Conservation (phyloP, 441 rosid species). For the Codiaeum variegatum region DNA sequence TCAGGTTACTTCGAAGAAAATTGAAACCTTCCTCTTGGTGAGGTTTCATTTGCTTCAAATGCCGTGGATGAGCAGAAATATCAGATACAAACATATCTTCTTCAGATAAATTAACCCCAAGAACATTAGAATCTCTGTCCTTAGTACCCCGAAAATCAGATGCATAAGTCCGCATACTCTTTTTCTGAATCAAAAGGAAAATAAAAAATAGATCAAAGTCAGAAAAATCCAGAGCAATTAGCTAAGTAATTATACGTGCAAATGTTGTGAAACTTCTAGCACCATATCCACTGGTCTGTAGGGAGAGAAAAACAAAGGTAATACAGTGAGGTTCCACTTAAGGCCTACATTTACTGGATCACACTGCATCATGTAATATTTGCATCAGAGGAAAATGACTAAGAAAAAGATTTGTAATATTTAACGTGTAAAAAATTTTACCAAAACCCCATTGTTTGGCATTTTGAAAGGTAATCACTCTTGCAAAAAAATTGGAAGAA, state of each 20-base stretch:
- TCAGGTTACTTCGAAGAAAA: slow-evolving; percentile 67
- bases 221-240: background rate
- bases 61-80: slow-evolving; percentile 79
- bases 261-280: background rate
- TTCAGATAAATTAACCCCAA: slow-evolving; percentile 35
- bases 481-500: background rate
- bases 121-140: slow-evolving; percentile 35
- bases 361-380: background rate
- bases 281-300: background rate
- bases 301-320: background rate
- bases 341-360: background rate
- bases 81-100: slow-evolving; percentile 44
- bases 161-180: slow-evolving; percentile 41
- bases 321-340: background rate
- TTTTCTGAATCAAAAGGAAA: slow-evolving; percentile 44
- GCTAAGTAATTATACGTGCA: background rate
- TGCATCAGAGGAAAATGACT: slow-evolving; percentile 1
- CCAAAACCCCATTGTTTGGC: background rate
- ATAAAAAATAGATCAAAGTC: background rate
- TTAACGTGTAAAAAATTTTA: background rate
- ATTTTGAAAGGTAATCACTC: background rate
- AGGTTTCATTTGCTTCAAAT: slow-evolving; percentile 68
- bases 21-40: slow-evolving; percentile 83
- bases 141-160: slow-evolving; percentile 38
- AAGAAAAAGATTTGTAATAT: background rate